phyloP scores from a whole-genome alignment of 257 asterid species.

The Penstemon newberryi region DNA sequence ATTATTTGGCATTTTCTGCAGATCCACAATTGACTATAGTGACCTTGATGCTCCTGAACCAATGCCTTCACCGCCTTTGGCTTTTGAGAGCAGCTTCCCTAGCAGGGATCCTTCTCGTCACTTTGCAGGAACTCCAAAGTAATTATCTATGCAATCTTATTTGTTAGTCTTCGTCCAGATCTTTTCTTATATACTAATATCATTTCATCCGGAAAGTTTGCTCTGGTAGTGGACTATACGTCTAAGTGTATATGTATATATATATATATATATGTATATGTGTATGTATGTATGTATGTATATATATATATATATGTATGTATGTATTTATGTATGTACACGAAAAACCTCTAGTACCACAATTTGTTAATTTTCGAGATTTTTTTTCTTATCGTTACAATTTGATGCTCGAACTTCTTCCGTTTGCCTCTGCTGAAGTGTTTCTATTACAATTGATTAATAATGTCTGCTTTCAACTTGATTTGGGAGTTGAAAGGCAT shows the following conservation, averaged over 20 bases:
- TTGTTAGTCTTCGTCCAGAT: constrained; percentile 17
- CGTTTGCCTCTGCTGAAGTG: constrained; percentile 11
- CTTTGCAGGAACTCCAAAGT: constrained; percentile 35
- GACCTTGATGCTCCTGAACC: constrained; percentile 60
- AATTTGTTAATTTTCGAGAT: constrained; percentile 5
- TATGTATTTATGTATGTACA: neutral
- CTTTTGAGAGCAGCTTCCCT: constrained; percentile 35
- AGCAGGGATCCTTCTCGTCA: constrained; percentile 36
- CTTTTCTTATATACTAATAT: constrained; percentile 18
- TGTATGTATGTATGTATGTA: neutral
- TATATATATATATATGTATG: neutral
- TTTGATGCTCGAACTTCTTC: neutral
- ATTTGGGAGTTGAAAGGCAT: constrained; percentile 6
- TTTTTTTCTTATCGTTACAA: neutral
- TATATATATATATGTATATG: neutral
- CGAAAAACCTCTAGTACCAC: neutral
- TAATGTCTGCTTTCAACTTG: constrained; percentile 13
- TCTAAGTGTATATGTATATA: neutral
- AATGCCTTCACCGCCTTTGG: constrained; percentile 37
- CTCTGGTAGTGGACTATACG: constrained; percentile 19
- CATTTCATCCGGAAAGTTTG: neutral
- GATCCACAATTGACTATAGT: constrained; percentile 46
- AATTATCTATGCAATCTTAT: constrained; percentile 20
- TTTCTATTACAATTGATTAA: constrained; percentile 20
- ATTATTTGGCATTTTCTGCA: constrained; percentile 32